Percentiles rank a stretch among this genome's conserved stretches.
These are phyloP conservation scores for Trypanosoma avium DNA, from an alignment of 208 protist species.

Conservation along the genomic window DNA sequence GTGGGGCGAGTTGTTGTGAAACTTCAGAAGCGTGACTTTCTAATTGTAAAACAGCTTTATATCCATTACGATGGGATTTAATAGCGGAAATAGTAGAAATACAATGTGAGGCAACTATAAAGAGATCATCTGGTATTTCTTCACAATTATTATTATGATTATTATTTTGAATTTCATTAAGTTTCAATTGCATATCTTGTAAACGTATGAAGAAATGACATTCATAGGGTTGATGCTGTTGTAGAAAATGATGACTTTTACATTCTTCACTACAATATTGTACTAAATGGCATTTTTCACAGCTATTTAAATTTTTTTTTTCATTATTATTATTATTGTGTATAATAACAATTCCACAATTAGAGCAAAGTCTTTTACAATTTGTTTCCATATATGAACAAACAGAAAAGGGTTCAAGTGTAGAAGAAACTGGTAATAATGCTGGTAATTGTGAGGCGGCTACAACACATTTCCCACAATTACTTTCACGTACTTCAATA, in stretches of 20 bases:
- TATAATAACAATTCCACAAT: conserved; percentile 38
- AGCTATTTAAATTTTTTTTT: conserved; percentile 9
- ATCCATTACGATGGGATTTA: conserved; percentile 28
- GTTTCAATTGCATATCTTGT: conserved; percentile 42
- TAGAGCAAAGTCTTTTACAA: conserved; percentile 44
- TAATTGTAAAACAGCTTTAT: conserved; percentile 48
- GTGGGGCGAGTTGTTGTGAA: conserved; percentile 53
- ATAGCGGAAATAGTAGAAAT: conserved; percentile 72
- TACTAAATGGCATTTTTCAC: conserved; percentile 45
- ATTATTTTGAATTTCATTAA: conserved; percentile 31
- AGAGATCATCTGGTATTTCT: conserved; percentile 63
- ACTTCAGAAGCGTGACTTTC: conserved; percentile 62
- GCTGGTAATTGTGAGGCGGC: conserved; percentile 39
- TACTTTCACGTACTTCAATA: conserved; percentile 18
- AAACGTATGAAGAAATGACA: conserved; percentile 54
- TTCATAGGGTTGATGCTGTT: conserved; percentile 67
- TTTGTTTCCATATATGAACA: conserved; percentile 56
- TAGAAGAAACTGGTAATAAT: conserved; percentile 36
- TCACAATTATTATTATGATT: neutral
- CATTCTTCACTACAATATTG: conserved; percentile 67
- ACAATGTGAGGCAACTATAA: conserved; percentile 60
- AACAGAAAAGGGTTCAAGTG: conserved; percentile 62
- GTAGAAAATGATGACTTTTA: conserved; percentile 29
- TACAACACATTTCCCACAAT: conserved; percentile 52
- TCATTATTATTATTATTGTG: neutral